Base-by-base conservation (phyloP, 495 filamentous ascomycete species). In the Ramalina intermedia region DNA sequence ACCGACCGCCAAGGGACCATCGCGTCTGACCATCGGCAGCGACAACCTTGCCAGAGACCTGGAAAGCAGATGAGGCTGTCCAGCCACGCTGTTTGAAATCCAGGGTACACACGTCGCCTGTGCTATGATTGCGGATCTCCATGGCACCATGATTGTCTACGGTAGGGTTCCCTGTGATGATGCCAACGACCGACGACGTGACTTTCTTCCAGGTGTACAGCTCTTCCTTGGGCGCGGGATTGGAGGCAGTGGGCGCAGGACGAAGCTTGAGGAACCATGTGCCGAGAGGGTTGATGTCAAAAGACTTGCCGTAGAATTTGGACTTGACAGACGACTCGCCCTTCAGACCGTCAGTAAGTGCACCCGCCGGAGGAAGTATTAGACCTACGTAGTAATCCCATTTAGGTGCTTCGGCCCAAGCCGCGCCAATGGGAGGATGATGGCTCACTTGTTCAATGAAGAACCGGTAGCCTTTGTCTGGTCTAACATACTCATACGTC, bases 121-220 rank as follows among this genome's bases (percentile, higher is more conserved):
- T 96, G 1, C 82, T 94, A 79, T 81, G 86, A 65, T 98, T 98
- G 66, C 85, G 91, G 67, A 98, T 82, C 63, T 95, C 88, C 85
- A 96, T 96, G 4, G 84, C 74, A 27, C 91, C 91, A 60, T 96
- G 96, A 63, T 98, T 96, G 67, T 98, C 93, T n/a, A 98, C 88
- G 0, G 85, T 86, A 6, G 91, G 91, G 49, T 84, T 90, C 21
- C 93, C 93, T 0, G 89, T 96, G 57, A 98, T 96, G 62, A 98
- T 98, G 49, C 91, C 91, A 26, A 96, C 79, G 2, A 98, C 91
- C n/a, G 87, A 91, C 13, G 89, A 93, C 4, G 87, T 96, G 37
- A 95, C 88, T 63, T 98, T 98, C 69, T 96, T 96, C 91, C 91
- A 98, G 2, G 89, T 96, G 65, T 93, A 96, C 5, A 96, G 70